These are phyloP conservation scores for Chrysochromulina parva DNA, from an alignment of 78 protist species.

Conservation along the genomic window DNA sequence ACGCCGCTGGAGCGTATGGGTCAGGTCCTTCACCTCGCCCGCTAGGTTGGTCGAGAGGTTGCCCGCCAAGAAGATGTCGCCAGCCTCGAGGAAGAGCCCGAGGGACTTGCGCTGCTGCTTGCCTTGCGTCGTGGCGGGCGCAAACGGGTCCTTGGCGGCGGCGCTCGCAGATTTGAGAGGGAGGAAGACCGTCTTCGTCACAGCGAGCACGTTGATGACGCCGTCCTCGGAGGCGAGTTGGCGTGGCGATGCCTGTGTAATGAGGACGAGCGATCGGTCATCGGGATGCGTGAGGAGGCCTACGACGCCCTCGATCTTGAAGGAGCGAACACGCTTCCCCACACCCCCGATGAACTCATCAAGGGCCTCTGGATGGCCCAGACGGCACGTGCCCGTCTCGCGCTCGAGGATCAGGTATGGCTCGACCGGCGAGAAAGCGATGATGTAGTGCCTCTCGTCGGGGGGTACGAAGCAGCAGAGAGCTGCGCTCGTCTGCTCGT, in stretches of 20 bases:
- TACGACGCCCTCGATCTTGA: neutral
- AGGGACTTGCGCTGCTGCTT: neutral
- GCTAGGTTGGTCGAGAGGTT: too few species aligned
- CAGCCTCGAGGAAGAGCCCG: neutral
- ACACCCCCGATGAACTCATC: neutral
- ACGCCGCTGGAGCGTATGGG: neutral
- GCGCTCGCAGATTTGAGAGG: neutral
- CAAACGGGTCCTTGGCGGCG: neutral
- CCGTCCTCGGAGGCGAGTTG: neutral
- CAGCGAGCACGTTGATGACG: neutral
- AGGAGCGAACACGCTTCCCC: neutral
- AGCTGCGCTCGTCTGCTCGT: too few species aligned
- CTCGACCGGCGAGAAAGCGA: too few species aligned
- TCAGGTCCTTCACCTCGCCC: neutral
- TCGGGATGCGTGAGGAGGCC: neutral
- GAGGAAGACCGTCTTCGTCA: neutral
- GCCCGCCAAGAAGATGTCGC: neutral
- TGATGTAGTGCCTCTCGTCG: too few species aligned
- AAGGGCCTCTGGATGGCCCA: too few species aligned
- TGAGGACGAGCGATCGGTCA: neutral
- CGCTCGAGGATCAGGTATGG: too few species aligned
- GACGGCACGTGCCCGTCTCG: too few species aligned
- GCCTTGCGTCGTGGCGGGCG: neutral
- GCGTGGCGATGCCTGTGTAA: neutral
- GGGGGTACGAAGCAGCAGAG: too few species aligned